Conservation (phyloP, 2,329 filamentous ascomycete species). For the Septoria petroselini region DNA sequence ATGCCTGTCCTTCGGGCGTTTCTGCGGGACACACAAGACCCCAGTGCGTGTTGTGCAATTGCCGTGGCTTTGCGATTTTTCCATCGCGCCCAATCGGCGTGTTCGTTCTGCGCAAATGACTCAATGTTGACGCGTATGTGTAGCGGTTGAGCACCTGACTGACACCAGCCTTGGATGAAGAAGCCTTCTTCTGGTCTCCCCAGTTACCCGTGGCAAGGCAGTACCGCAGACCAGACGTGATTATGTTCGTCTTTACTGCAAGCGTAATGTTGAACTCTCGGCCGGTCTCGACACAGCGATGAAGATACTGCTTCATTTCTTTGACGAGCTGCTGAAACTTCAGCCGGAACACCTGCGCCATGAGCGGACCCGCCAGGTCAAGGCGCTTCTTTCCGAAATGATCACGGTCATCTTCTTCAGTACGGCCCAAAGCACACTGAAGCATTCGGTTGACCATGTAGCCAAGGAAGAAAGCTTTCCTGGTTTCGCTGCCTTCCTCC, state of each 20-base stretch:
- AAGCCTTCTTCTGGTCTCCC: slow-evolving; percentile 99
- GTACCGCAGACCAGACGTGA: slow-evolving; percentile 94
- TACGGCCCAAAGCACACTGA: slow-evolving; percentile 86
- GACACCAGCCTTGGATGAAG: slow-evolving; percentile 90
- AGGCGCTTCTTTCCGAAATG: slow-evolving; percentile 99
- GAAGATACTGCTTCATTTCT: slow-evolving; percentile 86
- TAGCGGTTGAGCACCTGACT: slow-evolving; percentile 98
- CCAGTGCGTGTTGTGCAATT: slow-evolving; percentile 98
- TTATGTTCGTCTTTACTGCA: slow-evolving; percentile 83
- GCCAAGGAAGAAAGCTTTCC: slow-evolving; percentile 95
- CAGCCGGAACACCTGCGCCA: slow-evolving; percentile 93
- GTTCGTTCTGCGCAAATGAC: slow-evolving; percentile 94
- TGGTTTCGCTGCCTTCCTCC: slow-evolving; percentile 86
- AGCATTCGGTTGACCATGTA: slow-evolving; percentile 98
- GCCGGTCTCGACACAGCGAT: slow-evolving; percentile 85
- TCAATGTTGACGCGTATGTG: slow-evolving; percentile 93
- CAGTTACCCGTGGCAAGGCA: slow-evolving; percentile 97
- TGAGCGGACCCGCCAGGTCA: slow-evolving; percentile 86
- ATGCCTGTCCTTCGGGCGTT: slow-evolving; percentile 96
- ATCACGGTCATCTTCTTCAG: slow-evolving; percentile 94
- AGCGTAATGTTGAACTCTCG: slow-evolving; percentile 86
- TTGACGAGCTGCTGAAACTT: slow-evolving; percentile 88
- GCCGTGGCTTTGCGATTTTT: slow-evolving; percentile 95
- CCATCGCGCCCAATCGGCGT: slow-evolving; percentile 97
- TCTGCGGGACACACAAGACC: slow-evolving; percentile 95